Evolutionary conservation across 768 basidiomycete genomes (phyloP).

Genomic region (Vishniacozyma victoriae): DNA sequence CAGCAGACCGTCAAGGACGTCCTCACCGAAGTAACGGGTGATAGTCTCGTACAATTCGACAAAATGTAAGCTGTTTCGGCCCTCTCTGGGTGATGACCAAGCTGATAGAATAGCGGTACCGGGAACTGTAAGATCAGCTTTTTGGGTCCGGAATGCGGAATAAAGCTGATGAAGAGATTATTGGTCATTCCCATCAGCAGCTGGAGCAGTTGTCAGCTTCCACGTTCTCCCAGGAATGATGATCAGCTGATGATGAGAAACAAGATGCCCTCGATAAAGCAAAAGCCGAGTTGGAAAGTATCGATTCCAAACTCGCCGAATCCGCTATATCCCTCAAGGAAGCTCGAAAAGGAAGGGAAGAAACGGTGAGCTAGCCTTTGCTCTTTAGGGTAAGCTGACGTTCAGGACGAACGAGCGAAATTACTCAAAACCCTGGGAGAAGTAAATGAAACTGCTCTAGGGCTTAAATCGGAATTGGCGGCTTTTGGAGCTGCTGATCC

Average conservation of each 20-base stretch:
- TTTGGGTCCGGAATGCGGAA: not conserved
- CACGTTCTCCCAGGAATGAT: not conserved
- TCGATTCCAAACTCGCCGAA: conserved; percentile 24
- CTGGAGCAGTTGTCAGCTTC: conserved; percentile 63
- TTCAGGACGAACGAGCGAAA: conserved; percentile 57
- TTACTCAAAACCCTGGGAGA: conserved; percentile 54
- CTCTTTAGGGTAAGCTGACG: conserved; percentile 18
- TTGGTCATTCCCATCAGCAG: conserved; percentile 91
- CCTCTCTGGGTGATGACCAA: not conserved
- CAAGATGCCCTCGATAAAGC: conserved; percentile 34
- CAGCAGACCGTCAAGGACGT: conserved; percentile 90
- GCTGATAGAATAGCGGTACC: conserved; percentile 54
- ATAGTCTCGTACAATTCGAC: conserved; percentile 75
- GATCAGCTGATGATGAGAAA: conserved; percentile 26
- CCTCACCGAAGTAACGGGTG: conserved; percentile 76
- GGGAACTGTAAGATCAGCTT: conserved; percentile 71
- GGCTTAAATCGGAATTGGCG: conserved; percentile 62
- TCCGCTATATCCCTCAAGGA: conserved; percentile 55
- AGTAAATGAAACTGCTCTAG: conserved; percentile 53
- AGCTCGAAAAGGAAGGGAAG: conserved; percentile 54
- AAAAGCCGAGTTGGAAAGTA: conserved; percentile 29
- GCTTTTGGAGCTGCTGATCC: conserved; percentile 83
- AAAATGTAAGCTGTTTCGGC: conserved; percentile 56
- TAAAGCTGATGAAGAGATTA: conserved; percentile 59
- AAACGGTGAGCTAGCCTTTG: conserved; percentile 49